Evolutionary conservation across 768 basidiomycete genomes (phyloP).

Genomic region (Russula brevipes): DNA sequence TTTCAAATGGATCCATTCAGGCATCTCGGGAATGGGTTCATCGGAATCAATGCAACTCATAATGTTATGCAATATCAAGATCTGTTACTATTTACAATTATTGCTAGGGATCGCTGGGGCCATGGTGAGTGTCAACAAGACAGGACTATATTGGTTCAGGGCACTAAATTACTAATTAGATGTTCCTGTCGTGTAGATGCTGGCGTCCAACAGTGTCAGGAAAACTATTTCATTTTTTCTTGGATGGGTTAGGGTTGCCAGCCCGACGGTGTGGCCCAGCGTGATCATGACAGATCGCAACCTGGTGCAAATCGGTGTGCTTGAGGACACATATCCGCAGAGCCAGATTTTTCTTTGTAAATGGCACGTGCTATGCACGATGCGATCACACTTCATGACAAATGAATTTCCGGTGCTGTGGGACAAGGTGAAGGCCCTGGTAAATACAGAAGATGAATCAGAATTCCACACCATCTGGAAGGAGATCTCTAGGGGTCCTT

Average conservation of each 20-base stretch:
- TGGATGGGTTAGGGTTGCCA: neutral
- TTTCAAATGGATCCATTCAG: neutral
- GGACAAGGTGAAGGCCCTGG: neutral
- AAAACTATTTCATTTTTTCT: neutral
- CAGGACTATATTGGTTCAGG: neutral
- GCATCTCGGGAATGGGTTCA: neutral
- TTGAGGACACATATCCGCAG: neutral
- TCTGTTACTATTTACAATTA: neutral
- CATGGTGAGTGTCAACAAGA: neutral
- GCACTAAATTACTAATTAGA: neutral
- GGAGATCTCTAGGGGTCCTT: neutral
- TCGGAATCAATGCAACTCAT: neutral
- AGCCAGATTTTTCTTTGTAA: neutral
- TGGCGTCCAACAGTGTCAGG: neutral
- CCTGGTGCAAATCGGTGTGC: neutral
- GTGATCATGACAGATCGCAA: constrained; percentile 2
- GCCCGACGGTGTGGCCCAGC: neutral
- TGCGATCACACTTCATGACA: neutral
- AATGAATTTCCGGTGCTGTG: neutral
- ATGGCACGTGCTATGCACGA: too few relatives aligned
- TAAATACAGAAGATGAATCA: neutral
- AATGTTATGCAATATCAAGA: neutral
- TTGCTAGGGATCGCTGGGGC: neutral
- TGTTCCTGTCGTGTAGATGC: neutral
- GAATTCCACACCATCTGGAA: neutral